phyloP scores from a whole-genome alignment of 257 asterid genomes.

The Capsicum baccatum region DNA sequence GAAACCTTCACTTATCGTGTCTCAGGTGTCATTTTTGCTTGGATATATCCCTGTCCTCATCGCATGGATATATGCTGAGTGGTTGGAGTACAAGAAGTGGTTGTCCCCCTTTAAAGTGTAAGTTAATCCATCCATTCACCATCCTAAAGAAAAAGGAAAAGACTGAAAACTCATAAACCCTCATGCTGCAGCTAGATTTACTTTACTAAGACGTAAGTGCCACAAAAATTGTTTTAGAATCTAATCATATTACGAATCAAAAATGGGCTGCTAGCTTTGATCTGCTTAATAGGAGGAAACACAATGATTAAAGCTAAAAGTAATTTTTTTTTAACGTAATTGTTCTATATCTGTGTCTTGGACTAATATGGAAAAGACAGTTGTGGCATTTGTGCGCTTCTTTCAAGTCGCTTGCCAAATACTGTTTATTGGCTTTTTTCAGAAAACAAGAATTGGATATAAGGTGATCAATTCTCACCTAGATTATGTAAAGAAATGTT shows the following conservation, averaged over 20 bases:
- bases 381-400: not conserved
- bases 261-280: not conserved
- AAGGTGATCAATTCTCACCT: not conserved
- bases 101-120: constrained; percentile 69
- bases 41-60: constrained; percentile 73
- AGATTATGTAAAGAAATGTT: not conserved
- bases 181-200: not conserved
- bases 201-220: not conserved
- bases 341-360: not conserved
- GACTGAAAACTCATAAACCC: not conserved
- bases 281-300: not conserved
- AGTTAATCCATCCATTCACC: constrained; percentile 36
- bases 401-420: constrained; percentile 14
- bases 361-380: not conserved
- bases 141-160: constrained; percentile 17
- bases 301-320: not conserved
- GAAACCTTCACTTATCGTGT: constrained; percentile 35
- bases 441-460: not conserved
- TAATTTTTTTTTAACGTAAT: not conserved
- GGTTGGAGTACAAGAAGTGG: constrained; percentile 79
- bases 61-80: constrained; percentile 88
- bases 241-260: not conserved
- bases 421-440: not conserved
- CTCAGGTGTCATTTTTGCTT: constrained; percentile 87
- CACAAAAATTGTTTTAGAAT: not conserved